Conservation (phyloP, 768 basidiomycete genomes). For the Termitomyces titanicus region DNA sequence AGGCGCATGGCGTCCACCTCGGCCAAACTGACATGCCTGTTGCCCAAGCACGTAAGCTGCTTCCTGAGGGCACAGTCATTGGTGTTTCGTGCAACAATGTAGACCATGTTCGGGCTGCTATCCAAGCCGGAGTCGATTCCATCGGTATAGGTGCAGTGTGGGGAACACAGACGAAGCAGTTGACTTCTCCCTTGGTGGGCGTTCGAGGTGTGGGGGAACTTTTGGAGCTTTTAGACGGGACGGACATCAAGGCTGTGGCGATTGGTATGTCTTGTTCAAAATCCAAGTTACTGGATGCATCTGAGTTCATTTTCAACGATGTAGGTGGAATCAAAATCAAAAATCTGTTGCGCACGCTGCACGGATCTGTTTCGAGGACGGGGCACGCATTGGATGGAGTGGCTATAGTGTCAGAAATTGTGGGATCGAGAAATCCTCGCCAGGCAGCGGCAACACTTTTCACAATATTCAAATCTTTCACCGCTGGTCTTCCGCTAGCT, state of each 20-base stretch:
- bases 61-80: constrained; percentile 69
- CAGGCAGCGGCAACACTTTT: constrained; percentile 44
- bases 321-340: constrained; percentile 82
- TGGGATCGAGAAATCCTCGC: constrained; percentile 56
- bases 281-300: not conserved
- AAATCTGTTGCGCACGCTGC: constrained; percentile 73
- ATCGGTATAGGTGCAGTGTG: constrained; percentile 87
- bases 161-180: constrained; percentile 75
- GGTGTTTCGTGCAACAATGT: constrained; percentile 76
- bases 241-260: constrained; percentile 67
- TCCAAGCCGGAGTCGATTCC: constrained; percentile 72
- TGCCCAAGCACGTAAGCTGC: constrained; percentile 55
- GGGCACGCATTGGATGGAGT: constrained; percentile 71
- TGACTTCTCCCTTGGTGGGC: constrained; percentile 62
- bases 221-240: constrained; percentile 61
- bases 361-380: constrained; percentile 60
- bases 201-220: constrained; percentile 69
- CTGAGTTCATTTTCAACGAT: not conserved
- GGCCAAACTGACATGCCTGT: constrained; percentile 88
- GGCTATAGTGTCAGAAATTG: constrained; percentile 87
- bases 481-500: constrained; percentile 13
- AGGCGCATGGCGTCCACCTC: constrained; percentile 80
- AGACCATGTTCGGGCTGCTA: constrained; percentile 60
- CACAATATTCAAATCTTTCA: constrained; percentile 42
- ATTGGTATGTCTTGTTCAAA: constrained; percentile 59